Conservation (phyloP, 2,329 filamentous ascomycete species). For the Lomentospora prolificans region DNA sequence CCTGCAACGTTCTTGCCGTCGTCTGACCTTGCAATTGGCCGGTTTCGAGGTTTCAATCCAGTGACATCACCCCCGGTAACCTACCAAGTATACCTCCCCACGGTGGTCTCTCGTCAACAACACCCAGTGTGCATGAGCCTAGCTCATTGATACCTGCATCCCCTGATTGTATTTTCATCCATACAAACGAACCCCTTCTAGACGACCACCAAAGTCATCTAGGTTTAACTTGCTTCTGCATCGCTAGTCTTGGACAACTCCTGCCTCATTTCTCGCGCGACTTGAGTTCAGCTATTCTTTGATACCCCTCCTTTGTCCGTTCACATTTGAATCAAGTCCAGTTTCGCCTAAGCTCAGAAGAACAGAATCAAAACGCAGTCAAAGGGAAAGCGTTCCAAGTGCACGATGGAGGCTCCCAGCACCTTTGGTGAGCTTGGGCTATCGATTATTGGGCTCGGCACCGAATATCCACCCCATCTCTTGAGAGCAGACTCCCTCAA, state of each 20-base stretch:
- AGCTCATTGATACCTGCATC: neutral
- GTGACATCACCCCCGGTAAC: neutral
- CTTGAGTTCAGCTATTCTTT: neutral
- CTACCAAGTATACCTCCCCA: neutral
- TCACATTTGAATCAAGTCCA: too few species aligned
- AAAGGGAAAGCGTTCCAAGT: neutral
- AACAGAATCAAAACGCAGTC: neutral
- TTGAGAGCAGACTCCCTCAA: slow-evolving; percentile 42
- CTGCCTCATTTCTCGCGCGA: neutral
- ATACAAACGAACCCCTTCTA: neutral
- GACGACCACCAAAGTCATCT: neutral
- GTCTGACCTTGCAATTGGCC: neutral
- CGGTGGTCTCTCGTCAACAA: neutral
- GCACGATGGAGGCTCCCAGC: slow-evolving; percentile 30
- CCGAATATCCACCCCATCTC: slow-evolving; percentile 48
- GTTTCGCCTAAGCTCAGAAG: neutral
- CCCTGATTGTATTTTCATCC: neutral
- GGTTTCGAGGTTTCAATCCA: neutral
- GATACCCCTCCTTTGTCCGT: neutral
- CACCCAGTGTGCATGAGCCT: neutral
- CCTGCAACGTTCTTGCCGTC: neutral
- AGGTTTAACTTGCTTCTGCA: neutral
- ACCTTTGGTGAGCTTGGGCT: slow-evolving; percentile 44
- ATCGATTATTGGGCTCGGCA: slow-evolving; percentile 48
- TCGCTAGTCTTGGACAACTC: neutral